These are phyloP conservation scores for Geotrichum phurueaensis DNA, from an alignment of 1,139 yeast genomes.

Conservation along the genomic window DNA sequence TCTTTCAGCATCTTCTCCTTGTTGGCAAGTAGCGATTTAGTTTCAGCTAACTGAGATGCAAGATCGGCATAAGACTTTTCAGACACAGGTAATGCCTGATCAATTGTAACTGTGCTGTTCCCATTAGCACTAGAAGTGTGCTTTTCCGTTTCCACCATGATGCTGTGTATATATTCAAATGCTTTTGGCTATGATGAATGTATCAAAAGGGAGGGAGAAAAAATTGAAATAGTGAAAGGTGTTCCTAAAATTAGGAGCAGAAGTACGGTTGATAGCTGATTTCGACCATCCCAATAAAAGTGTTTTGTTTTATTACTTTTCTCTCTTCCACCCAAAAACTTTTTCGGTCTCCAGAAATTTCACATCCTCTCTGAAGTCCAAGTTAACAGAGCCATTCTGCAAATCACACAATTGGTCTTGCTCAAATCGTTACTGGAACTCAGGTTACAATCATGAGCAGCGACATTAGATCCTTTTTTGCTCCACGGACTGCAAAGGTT, in stretches of 20 bases:
- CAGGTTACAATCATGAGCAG: constrained; percentile 5
- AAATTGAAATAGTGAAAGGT: not conserved
- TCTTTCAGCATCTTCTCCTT: not conserved
- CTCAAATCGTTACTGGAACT: not conserved
- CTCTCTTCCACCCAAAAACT: not conserved
- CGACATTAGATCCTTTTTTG: constrained; percentile 14
- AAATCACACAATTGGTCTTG: not conserved
- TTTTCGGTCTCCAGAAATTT: not conserved
- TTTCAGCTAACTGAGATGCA: constrained; percentile 16
- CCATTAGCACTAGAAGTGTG: not conserved
- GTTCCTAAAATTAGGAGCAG: not conserved
- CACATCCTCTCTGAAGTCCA: not conserved
- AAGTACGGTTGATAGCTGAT: not conserved
- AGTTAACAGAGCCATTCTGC: not conserved
- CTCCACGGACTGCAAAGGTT: constrained; percentile 12
- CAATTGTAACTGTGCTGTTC: constrained; percentile 8
- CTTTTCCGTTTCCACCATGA: not conserved
- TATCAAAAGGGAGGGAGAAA: constrained; percentile 11
- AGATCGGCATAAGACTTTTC: not conserved
- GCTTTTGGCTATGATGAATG: not conserved
- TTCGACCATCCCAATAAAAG: not conserved
- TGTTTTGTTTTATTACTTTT: not conserved
- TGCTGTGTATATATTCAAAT: not conserved
- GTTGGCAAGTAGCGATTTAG: constrained; percentile 12
- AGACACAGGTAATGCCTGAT: constrained; percentile 9